These are phyloP conservation scores for Symbiodinium natans DNA, from an alignment of 73 alveolate species.

Conservation along the genomic window DNA sequence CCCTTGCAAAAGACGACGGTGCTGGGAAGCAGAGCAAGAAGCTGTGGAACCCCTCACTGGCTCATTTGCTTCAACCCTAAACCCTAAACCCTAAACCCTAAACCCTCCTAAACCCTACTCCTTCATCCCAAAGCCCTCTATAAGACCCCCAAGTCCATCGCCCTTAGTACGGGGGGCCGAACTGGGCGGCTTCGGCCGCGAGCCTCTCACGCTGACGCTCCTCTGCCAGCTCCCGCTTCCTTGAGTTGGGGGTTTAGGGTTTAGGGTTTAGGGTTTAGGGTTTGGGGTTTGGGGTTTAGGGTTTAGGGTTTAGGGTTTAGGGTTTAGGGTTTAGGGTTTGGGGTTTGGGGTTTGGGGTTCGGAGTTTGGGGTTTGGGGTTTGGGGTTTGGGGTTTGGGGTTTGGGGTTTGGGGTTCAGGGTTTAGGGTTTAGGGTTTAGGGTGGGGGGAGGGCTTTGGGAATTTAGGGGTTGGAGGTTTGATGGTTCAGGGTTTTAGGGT, in stretches of 20 bases:
- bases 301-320: neutral
- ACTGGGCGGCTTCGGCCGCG: neutral
- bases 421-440: no score
- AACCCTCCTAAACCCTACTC: neutral
- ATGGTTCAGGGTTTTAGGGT: no score
- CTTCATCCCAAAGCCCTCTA: neutral
- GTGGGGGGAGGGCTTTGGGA: no score
- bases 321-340: neutral
- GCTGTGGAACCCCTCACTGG: no score
- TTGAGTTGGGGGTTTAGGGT: neutral
- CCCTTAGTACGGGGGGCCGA: conserved; percentile 8
- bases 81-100: neutral
- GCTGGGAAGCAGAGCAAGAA: no score
- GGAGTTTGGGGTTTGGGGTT: neutral
- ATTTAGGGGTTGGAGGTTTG: no score
- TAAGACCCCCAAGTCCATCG: no score
- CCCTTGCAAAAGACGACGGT: no score
- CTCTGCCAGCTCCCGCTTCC: conserved; percentile 11
- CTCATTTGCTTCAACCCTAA: neutral
- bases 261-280: neutral
- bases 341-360: neutral
- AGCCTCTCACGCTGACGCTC: neutral
- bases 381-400: no score
- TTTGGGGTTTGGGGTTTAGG: neutral
- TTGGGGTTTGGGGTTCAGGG: no score